Conservation (phyloP, 495 filamentous ascomycete species). For the Penicillium mononematosum region DNA sequence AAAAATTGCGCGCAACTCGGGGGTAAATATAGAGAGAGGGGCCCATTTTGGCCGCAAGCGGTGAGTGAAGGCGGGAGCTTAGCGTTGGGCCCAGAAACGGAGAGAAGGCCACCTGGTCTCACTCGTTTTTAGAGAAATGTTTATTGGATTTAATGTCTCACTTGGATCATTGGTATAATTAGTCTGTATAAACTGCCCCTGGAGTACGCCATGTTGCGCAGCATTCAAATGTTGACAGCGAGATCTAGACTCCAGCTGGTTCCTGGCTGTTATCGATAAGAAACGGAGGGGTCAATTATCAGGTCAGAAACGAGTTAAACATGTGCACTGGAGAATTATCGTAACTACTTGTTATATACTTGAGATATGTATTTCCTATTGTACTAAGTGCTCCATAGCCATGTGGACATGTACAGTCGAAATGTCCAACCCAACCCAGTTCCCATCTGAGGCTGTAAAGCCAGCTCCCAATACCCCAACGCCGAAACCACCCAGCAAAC, state of each 20-base stretch:
- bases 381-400: not conserved
- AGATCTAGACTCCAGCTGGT: not conserved
- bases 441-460: not conserved
- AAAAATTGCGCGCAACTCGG: slow-evolving; percentile 10
- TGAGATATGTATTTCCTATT: not conserved
- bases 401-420: not conserved
- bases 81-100: slow-evolving; percentile 19
- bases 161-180: not conserved
- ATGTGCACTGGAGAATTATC: not conserved
- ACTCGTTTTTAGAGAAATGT: not conserved
- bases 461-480: slow-evolving; percentile 1
- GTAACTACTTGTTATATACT: not conserved
- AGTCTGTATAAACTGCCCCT: not conserved
- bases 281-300: slow-evolving; percentile 1
- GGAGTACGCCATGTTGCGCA: not conserved
- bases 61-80: slow-evolving; percentile 25
- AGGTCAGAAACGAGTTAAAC: not conserved
- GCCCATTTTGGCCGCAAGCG: slow-evolving; percentile 37
- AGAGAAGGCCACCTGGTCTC: slow-evolving; percentile 16
- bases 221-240: not conserved
- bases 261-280: slow-evolving; percentile 24
- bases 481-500: not conserved
- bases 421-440: not conserved
- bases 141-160: not conserved
- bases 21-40: slow-evolving; percentile 24